Conservation (phyloP, 768 basidiomycete genomes). For the Amanita rubescens region DNA sequence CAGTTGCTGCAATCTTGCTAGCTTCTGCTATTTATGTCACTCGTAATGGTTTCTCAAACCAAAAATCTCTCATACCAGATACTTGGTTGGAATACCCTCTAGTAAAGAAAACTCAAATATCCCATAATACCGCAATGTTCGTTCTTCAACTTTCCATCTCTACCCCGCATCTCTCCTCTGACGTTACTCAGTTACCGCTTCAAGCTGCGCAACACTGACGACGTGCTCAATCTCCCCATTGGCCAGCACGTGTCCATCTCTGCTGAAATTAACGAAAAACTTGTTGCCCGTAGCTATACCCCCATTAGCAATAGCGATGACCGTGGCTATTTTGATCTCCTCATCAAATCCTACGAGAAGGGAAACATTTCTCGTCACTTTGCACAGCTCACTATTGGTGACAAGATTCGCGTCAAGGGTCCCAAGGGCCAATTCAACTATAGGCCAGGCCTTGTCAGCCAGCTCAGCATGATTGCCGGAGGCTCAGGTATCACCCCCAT, state of each 20-base stretch:
- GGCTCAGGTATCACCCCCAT: conserved; percentile 99
- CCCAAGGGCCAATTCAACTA: conserved; percentile 96
- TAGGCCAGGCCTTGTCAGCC: conserved; percentile 56
- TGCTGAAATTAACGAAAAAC: conserved; percentile 89
- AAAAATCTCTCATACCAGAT: conserved; percentile 63
- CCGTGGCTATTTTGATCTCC: conserved; percentile 88
- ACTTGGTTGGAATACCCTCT: conserved; percentile 82
- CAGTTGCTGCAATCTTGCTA: conserved; percentile 43
- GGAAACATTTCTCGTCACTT: conserved; percentile 94
- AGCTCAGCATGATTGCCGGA: conserved; percentile 95
- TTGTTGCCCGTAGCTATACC: conserved; percentile 87
- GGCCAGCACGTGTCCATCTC: conserved; percentile 94
- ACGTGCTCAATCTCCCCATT: conserved; percentile 87
- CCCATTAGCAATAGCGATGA: conserved; percentile 93
- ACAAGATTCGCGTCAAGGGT: conserved; percentile 87
- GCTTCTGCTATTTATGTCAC: conserved; percentile 45
- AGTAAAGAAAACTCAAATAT: conserved; percentile 72
- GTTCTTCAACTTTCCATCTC: conserved; percentile 4
- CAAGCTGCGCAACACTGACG: conserved; percentile 62
- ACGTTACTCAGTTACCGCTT: conserved; percentile 73
- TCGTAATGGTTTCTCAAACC: conserved; percentile 21
- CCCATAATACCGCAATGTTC: conserved; percentile 94
- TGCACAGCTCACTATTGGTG: conserved; percentile 74
- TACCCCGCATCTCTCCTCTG: background rate
- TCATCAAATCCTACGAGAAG: conserved; percentile 98